Evolutionary conservation across 1,284 basidiomycete species (phyloP).

Genomic region (Ceratobasidium sp.): DNA sequence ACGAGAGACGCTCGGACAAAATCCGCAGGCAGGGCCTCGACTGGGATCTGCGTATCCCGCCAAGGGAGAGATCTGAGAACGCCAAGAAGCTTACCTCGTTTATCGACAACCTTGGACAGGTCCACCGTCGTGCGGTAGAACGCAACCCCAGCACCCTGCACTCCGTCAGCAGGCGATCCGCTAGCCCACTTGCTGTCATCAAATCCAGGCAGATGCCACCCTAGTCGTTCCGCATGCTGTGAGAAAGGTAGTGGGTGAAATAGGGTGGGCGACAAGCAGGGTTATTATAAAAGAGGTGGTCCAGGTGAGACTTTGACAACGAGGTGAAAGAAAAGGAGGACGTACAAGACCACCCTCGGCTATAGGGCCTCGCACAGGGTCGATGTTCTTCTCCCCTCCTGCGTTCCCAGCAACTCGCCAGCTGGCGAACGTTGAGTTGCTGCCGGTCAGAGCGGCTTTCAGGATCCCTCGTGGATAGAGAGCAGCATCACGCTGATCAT

Average conservation of each 20-base stretch:
- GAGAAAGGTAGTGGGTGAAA: neutral
- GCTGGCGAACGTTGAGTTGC: slow-evolving; percentile 41
- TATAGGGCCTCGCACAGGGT: slow-evolving; percentile 47
- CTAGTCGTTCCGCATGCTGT: slow-evolving; percentile 48
- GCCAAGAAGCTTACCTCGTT: slow-evolving; percentile 1
- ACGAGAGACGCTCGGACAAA: too few relatives aligned
- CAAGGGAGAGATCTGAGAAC: neutral
- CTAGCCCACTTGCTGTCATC: slow-evolving; percentile 48
- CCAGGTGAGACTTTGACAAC: too few relatives aligned
- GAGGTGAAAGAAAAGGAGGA: neutral
- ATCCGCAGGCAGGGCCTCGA: too few relatives aligned
- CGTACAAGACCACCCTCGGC: slow-evolving; percentile 50
- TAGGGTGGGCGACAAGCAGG: neutral
- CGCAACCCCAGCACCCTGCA: slow-evolving; percentile 36
- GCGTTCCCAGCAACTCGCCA: slow-evolving; percentile 52
- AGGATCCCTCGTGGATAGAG: slow-evolving; percentile 51
- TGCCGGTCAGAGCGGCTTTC: slow-evolving; percentile 44
- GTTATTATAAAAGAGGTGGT: too few relatives aligned
- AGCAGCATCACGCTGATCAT: slow-evolving; percentile 44
- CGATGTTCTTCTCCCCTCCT: slow-evolving; percentile 48
- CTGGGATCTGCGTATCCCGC: neutral
- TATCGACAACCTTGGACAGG: slow-evolving; percentile 24
- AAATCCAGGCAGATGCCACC: slow-evolving; percentile 51
- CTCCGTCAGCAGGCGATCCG: slow-evolving; percentile 21
- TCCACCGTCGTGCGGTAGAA: slow-evolving; percentile 39